Base-by-base conservation (phyloP, 495 filamentous ascomycete genomes). In the Penicillium crystallinum region DNA sequence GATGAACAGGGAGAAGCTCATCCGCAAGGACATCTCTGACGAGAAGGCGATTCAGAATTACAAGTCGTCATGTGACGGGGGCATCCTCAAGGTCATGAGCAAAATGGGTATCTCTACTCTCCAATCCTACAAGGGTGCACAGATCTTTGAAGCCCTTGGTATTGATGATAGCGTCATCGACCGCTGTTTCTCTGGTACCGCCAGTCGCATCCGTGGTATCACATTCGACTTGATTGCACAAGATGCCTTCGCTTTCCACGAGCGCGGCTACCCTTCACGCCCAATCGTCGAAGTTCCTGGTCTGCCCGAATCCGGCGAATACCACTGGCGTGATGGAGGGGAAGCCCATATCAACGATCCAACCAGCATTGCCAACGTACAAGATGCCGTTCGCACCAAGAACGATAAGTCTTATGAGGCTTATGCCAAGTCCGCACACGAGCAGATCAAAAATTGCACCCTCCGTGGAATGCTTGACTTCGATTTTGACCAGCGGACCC, bases 41-140 rank as follows among this genome's bases (percentile, higher is more conserved):
- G 89, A 95, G 40, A 79, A 83, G 54, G 84, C 97, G 45, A 89
- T 99, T 54, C 84, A 87, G 53, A 99, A 99, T 73, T 99, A 97
- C 79, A 95, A 95, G 77, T 88, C 93, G 62, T 99, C 93, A 40
- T 95, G 90, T 62, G 95, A 97, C 61, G 93, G 93, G 60, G 93
- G 93, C 71, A 96, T 99, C 54, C 79, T 99, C 51, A 99, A 99
- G 76, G 93, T 99, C 65, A 99, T 99, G 93, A 96, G 90, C 73
- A 99, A 99, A 79, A 99, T 99, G 93, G 93, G 93, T 73, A 99
- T 99, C 60, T 99, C 93, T 10, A 99, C 93, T 39, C 76, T 99
- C 38, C 90, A 93, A 67, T 95, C 89, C 59, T 99, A 99, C 79
- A 99, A 99, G 77, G 93, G 93, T 67, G 93, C 93, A 47, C 93